Percentiles rank a stretch among this genome's conserved stretches.
These are phyloP conservation scores for Bacidia gigantensis DNA, from an alignment of 495 filamentous ascomycete species.

Conservation along the genomic window DNA sequence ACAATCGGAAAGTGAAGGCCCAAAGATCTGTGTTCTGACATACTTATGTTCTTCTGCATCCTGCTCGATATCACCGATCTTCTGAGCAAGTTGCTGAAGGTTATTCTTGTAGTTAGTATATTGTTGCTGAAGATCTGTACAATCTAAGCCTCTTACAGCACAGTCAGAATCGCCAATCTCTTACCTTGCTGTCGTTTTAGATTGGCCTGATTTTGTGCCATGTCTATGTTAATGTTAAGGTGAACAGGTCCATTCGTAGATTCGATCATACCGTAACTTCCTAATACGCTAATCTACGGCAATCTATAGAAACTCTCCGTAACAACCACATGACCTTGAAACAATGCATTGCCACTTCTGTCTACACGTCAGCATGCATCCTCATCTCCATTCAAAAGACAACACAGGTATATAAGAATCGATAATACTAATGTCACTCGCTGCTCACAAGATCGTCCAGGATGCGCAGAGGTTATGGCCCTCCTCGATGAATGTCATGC, in stretches of 20 bases:
- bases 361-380: constrained; percentile 56
- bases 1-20: background rate
- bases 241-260: no score
- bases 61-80: constrained; percentile 94
- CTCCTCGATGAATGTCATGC: constrained; percentile 94
- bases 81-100: constrained; percentile 83
- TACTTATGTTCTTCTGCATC: constrained; percentile 98
- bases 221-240: background rate
- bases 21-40: background rate
- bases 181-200: background rate
- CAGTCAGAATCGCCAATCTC: background rate
- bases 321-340: no score
- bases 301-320: no score
- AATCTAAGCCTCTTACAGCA: background rate
- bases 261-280: no score
- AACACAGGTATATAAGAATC: constrained; percentile 53
- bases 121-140: constrained; percentile 75
- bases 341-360: background rate
- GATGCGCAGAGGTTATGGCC: constrained; percentile 83
- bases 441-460: no score
- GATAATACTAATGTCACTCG: no score
- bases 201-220: constrained; percentile 2
- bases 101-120: constrained; percentile 94
- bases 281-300: no score
- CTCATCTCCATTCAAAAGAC: constrained; percentile 82